Conservation (phyloP, 345 rosid species). For the Gossypium turneri region DNA sequence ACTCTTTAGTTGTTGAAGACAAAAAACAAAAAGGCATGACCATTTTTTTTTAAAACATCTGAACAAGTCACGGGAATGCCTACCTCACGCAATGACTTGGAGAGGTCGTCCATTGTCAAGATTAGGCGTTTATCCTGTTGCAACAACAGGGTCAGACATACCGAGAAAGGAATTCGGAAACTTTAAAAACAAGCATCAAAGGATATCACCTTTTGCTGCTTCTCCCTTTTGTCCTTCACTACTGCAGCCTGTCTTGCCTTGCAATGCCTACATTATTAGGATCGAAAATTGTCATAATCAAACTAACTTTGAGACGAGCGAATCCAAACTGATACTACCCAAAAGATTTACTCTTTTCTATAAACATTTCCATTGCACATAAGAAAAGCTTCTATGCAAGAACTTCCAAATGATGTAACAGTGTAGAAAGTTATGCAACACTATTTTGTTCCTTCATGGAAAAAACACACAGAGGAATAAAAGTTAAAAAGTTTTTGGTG, state of each 20-base stretch:
- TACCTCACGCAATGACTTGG: constrained; percentile 87
- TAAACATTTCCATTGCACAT: background rate
- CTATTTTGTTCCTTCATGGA: background rate
- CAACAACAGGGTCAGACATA: constrained; percentile 18
- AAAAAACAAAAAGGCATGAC: background rate
- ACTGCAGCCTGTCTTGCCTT: constrained; percentile 82
- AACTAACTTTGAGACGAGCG: too few species aligned
- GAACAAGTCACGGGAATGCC: constrained; percentile 11
- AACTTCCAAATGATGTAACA: background rate
- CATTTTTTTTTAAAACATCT: background rate
- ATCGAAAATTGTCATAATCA: background rate
- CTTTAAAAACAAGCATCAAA: background rate
- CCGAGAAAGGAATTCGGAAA: background rate
- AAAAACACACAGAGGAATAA: background rate
- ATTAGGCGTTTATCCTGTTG: constrained; percentile 81
- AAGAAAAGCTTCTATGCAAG: background rate
- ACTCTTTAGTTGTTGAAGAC: background rate
- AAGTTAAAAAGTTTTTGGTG: constrained; percentile 6
- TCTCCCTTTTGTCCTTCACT: constrained; percentile 86
- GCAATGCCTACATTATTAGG: constrained; percentile 41
- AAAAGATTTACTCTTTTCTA: background rate
- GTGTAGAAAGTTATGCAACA: background rate
- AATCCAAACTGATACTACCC: background rate
- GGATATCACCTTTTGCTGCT: constrained; percentile 79
- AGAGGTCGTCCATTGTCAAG: constrained; percentile 90